phyloP scores from a whole-genome alignment of 495 filamentous ascomycete genomes.

The Durotheca rogersii region DNA sequence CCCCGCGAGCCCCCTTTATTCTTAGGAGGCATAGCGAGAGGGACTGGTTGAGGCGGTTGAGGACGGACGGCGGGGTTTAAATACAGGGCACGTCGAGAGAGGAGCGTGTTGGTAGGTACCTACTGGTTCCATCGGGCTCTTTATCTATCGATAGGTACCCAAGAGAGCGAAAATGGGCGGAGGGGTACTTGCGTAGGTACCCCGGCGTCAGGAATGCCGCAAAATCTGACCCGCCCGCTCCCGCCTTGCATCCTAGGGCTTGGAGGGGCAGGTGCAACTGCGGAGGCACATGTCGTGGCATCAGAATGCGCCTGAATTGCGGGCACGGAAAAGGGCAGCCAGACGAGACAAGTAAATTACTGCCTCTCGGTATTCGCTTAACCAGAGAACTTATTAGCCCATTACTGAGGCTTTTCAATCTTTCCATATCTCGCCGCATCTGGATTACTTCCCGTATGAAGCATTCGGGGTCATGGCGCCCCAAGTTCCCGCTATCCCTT shows the following conservation, averaged over 20 bases:
- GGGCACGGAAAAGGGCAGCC: no score
- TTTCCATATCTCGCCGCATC: no score
- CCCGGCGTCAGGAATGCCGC: conserved; percentile 1
- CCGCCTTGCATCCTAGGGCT: not conserved
- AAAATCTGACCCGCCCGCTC: conserved; percentile 15
- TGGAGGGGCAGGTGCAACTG: conserved; percentile 20
- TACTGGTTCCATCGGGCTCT: not conserved
- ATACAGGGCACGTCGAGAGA: conserved; percentile 8
- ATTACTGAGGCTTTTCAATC: no score
- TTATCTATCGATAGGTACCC: conserved; percentile 1
- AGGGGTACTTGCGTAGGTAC: not conserved
- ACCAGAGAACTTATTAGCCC: no score
- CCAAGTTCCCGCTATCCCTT: no score
- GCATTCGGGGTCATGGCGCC: no score
- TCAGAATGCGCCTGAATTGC: no score
- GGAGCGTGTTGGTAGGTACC: not conserved
- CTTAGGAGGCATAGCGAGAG: conserved; percentile 31
- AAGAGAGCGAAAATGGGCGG: no score
- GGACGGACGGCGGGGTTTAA: conserved; percentile 27
- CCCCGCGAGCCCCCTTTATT: conserved; percentile 31
- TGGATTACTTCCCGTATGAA: no score
- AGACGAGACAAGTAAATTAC: no score
- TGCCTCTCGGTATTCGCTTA: no score
- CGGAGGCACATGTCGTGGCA: not conserved
- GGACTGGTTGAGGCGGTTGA: not conserved